A percentile compares a stretch with the other conserved stretches of the same genome.
phyloP scores from a whole-genome alignment of 2,329 filamentous ascomycete genomes.

The Lanzia echinophila region DNA sequence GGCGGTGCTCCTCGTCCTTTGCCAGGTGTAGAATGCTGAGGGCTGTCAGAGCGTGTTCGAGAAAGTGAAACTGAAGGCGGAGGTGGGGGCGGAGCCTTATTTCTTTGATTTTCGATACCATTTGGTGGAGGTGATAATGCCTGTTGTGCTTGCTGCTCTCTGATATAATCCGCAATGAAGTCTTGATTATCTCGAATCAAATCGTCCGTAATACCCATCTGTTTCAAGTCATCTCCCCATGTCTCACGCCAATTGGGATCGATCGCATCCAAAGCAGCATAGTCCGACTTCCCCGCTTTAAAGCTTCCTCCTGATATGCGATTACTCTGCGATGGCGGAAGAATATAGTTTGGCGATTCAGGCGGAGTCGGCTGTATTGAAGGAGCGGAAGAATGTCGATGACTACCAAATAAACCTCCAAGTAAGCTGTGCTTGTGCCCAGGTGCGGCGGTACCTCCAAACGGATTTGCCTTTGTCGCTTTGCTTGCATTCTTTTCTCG shows the following conservation, averaged over 20 bases:
- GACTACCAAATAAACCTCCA: conserved; percentile 53
- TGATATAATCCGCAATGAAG: conserved; percentile 60
- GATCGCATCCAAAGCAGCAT: conserved; percentile 55
- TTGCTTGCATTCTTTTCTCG: conserved; percentile 93
- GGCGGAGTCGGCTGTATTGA: conserved; percentile 40
- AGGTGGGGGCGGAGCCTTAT: conserved; percentile 53
- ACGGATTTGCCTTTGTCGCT: conserved; percentile 72
- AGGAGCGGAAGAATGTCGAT: conserved; percentile 52
- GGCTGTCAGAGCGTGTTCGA: conserved; percentile 27
- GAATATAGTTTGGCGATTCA: conserved; percentile 45
- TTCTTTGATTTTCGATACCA: conserved; percentile 38
- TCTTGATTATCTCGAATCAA: conserved; percentile 63
- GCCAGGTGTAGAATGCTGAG: conserved; percentile 23
- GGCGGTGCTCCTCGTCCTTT: conserved; percentile 37
- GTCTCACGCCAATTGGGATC: conserved; percentile 59
- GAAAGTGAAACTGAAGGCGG: conserved; percentile 44
- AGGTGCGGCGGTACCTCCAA: conserved; percentile 44
- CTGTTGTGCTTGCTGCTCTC: conserved; percentile 45
- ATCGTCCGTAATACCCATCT: conserved; percentile 58
- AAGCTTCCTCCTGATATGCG: conserved; percentile 39
- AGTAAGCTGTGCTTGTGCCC: conserved; percentile 42
- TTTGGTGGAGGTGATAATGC: conserved; percentile 33
- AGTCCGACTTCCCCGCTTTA: conserved; percentile 49
- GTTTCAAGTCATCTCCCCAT: conserved; percentile 56
- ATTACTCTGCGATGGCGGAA: conserved; percentile 26